Conservation (phyloP, 306 rosid species). For the Vigna hirtella region DNA sequence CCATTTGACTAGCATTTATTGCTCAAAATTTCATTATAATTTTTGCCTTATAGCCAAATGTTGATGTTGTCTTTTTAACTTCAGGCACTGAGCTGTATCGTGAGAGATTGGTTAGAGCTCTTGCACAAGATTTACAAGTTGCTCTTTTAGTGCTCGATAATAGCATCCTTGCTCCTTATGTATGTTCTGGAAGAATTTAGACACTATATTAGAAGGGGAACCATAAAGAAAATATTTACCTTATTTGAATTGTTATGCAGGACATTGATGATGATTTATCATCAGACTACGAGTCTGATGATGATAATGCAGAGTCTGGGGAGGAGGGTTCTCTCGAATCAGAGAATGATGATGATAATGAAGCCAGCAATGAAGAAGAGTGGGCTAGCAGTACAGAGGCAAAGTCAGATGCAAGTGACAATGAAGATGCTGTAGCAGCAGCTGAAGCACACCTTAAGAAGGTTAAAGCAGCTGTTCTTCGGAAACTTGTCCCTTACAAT, state of each 20-base stretch:
- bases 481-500: slow-evolving; percentile 72
- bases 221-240: slow-evolving; percentile 18
- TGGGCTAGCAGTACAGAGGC: slow-evolving; percentile 83
- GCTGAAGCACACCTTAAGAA: slow-evolving; percentile 88
- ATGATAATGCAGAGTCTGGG: slow-evolving; percentile 70
- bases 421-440: slow-evolving; percentile 72
- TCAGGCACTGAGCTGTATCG: slow-evolving; percentile 96
- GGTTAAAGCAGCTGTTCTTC: slow-evolving; percentile 83
- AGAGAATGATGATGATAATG: slow-evolving; percentile 80
- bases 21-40: background rate
- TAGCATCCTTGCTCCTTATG: slow-evolving; percentile 90
- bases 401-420: slow-evolving; percentile 78
- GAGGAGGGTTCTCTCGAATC: slow-evolving; percentile 76
- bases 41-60: slow-evolving; percentile 24
- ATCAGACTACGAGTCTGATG: slow-evolving; percentile 83
- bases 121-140: slow-evolving; percentile 85
- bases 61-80: slow-evolving; percentile 37
- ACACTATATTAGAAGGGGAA: slow-evolving; percentile 9
- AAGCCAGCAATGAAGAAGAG: slow-evolving; percentile 76
- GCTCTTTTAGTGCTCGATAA: slow-evolving; percentile 89
- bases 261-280: slow-evolving; percentile 81
- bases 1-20: slow-evolving; percentile 12
- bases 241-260: slow-evolving; percentile 57
- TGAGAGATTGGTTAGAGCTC: slow-evolving; percentile 92
- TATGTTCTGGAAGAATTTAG: slow-evolving; percentile 51